Conservation (phyloP, 371 early-diverging fungal genomes). For the Zychaea mexicana region DNA sequence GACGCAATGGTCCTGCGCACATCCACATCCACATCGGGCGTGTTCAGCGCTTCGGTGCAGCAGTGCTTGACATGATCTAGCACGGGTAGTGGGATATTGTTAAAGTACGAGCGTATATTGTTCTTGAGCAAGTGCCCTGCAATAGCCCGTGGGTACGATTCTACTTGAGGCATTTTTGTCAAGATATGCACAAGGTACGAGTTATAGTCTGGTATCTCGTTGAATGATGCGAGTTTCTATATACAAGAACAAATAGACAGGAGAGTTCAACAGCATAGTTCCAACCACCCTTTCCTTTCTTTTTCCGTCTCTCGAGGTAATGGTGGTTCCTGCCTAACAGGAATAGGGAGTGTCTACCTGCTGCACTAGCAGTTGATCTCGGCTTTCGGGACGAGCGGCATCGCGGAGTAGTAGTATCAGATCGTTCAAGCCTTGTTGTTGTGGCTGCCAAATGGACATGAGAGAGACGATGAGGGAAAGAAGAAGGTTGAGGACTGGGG, state of each 20-base stretch:
- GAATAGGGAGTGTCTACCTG: slow-evolving; percentile 22
- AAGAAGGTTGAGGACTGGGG: neutral
- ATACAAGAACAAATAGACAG: neutral
- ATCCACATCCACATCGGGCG: slow-evolving; percentile 65
- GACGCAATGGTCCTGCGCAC: slow-evolving; percentile 64
- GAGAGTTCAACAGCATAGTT: neutral
- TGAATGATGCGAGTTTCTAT: slow-evolving; percentile 81
- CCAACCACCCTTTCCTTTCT: neutral
- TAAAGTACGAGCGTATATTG: slow-evolving; percentile 65
- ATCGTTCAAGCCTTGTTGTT: slow-evolving; percentile 34
- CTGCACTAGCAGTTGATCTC: slow-evolving; percentile 36
- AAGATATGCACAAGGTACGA: slow-evolving; percentile 87
- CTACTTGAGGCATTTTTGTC: slow-evolving; percentile 60
- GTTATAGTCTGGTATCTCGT: slow-evolving; percentile 82
- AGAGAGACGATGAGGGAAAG: neutral
- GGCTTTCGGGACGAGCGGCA: slow-evolving; percentile 34
- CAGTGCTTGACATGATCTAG: slow-evolving; percentile 74
- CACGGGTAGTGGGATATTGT: slow-evolving; percentile 55
- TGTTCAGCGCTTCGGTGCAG: slow-evolving; percentile 55
- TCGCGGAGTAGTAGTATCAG: slow-evolving; percentile 37
- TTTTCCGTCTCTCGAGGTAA: too few relatives aligned
- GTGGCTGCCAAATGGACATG: slow-evolving; percentile 45
- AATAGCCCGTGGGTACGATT: slow-evolving; percentile 66
- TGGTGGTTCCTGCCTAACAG: too few relatives aligned
- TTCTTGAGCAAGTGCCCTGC: slow-evolving; percentile 91